phyloP scores from a whole-genome alignment of 2,329 filamentous ascomycete species.

The Pseudocercospora macadamiae region DNA sequence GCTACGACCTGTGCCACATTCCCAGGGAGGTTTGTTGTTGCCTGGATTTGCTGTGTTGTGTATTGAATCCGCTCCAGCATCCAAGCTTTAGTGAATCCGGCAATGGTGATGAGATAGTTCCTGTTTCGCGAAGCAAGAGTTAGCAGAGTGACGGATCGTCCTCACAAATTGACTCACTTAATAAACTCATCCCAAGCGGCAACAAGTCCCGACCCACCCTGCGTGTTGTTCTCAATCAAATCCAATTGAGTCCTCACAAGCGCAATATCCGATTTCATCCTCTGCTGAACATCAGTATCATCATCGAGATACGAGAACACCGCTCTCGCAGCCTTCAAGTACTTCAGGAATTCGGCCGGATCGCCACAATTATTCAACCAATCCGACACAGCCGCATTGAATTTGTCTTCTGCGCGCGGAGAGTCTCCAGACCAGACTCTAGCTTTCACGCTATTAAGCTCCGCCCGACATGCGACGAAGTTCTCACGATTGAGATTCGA shows the following conservation, averaged over 20 bases:
- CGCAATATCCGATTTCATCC: neutral
- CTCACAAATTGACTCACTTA: too few relatives aligned
- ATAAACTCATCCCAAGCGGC: conserved; percentile 5
- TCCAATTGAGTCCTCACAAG: neutral
- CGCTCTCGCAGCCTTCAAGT: neutral
- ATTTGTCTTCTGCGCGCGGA: neutral
- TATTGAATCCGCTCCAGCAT: too few relatives aligned
- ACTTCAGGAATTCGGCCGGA: conserved; percentile 3
- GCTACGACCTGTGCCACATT: too few relatives aligned
- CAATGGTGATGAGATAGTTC: too few relatives aligned
- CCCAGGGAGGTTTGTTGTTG: too few relatives aligned
- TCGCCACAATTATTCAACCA: neutral
- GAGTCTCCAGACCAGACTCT: neutral
- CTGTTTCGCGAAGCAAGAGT: too few relatives aligned
- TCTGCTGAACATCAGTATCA: neutral
- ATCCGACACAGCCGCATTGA: neutral
- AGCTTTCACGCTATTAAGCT: conserved; percentile 1
- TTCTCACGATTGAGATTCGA: neutral
- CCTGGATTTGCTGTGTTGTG: too few relatives aligned
- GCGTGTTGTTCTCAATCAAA: neutral
- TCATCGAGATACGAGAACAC: neutral
- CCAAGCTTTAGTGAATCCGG: too few relatives aligned
- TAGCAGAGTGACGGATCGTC: too few relatives aligned
- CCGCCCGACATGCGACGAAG: neutral
- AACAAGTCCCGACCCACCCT: neutral